Evolutionary conservation across 169 alveolate genomes (phyloP).

Genomic region (Theileria sp.): DNA sequence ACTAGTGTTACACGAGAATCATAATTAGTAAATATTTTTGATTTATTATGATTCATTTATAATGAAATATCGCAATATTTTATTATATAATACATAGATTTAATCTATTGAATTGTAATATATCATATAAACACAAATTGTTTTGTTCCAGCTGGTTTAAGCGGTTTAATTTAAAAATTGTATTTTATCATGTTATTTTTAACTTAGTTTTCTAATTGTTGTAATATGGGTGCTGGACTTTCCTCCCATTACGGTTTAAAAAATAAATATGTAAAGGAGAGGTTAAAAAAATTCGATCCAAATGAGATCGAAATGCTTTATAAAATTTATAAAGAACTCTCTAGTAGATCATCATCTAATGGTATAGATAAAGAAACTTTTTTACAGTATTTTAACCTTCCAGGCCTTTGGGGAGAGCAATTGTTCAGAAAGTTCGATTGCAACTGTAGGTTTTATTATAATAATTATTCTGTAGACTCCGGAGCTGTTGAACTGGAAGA

Average conservation of each 20-base stretch:
- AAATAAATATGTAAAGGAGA: conserved; percentile 33
- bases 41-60: neutral
- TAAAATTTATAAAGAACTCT: conserved; percentile 77
- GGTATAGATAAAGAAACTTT: conserved; percentile 85
- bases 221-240: conserved; percentile 10
- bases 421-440: conserved; percentile 75
- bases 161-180: neutral
- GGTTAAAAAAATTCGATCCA: conserved; percentile 64
- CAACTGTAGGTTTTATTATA: conserved; percentile 37
- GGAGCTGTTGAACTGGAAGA: conserved; percentile 82
- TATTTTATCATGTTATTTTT: neutral
- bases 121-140: neutral
- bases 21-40: neutral
- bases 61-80: neutral
- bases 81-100: neutral
- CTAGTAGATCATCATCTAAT: conserved; percentile 69
- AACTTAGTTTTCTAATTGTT: neutral
- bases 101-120: neutral
- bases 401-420: conserved; percentile 88
- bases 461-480: conserved; percentile 39
- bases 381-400: conserved; percentile 82
- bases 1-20: neutral
- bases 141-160: neutral
- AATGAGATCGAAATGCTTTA: conserved; percentile 71
- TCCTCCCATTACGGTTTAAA: conserved; percentile 19